A percentile compares a stretch with the other conserved stretches of the same genome.
Evolutionary conservation across 805 yeast species (phyloP).

Genomic region (Candida palmyrensis): DNA sequence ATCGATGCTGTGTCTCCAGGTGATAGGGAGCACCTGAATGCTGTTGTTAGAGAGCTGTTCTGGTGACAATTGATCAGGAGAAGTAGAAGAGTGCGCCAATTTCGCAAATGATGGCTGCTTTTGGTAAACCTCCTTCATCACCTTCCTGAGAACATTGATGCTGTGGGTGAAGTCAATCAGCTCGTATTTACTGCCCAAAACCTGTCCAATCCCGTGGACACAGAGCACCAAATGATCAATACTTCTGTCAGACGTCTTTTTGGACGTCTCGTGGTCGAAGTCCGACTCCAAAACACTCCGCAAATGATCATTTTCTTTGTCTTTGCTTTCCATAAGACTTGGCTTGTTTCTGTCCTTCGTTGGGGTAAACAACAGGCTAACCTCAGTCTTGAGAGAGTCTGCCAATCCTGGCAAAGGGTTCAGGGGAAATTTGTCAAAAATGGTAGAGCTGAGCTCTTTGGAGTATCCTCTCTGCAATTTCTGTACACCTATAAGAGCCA

Average conservation of each 20-base stretch:
- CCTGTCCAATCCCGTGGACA: conserved; percentile 94
- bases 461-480: conserved; percentile 49
- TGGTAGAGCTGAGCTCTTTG: conserved; percentile 22
- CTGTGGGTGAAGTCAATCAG: conserved; percentile 85
- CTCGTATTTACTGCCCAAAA: conserved; percentile 70
- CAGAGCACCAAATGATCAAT: conserved; percentile 73
- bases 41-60: conserved; percentile 40
- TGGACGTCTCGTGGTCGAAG: conserved; percentile 31
- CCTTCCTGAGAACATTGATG: conserved; percentile 57
- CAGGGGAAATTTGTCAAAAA: conserved; percentile 26
- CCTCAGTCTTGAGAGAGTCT: conserved; percentile 27
- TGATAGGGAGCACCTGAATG: conserved; percentile 81
- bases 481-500: conserved; percentile 41
- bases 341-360: conserved; percentile 6
- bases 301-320: conserved; percentile 22
- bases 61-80: conserved; percentile 18
- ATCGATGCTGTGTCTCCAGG: conserved; percentile 82
- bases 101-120: conserved; percentile 36
- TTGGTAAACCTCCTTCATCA: conserved; percentile 47
- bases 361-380: conserved; percentile 15
- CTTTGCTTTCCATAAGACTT: conserved; percentile 9
- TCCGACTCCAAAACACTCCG: conserved; percentile 47
- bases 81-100: conserved; percentile 27
- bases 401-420: conserved; percentile 29
- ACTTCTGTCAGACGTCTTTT: conserved; percentile 21